Evolutionary conservation across 1,284 basidiomycete species (phyloP).

Genomic region (Leccinum subfulvum): DNA sequence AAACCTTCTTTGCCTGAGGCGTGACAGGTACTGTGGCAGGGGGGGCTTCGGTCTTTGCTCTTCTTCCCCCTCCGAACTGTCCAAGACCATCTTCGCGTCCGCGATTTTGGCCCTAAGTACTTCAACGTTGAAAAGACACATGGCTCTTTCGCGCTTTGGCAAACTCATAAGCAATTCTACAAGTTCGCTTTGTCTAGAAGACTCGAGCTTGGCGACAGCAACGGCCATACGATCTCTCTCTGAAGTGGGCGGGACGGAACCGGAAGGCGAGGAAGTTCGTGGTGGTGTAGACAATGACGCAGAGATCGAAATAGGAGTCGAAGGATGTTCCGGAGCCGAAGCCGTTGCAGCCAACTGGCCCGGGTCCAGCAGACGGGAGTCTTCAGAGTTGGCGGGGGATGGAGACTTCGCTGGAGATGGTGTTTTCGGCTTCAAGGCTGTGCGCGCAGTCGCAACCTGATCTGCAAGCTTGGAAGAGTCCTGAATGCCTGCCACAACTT

Average conservation of each 20-base stretch:
- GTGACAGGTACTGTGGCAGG: slow-evolving; percentile 44
- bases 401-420: slow-evolving; percentile 46
- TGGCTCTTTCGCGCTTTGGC: slow-evolving; percentile 82
- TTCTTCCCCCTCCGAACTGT: slow-evolving; percentile 62
- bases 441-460: slow-evolving; percentile 54
- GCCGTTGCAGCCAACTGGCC: slow-evolving; percentile 67
- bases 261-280: slow-evolving; percentile 76
- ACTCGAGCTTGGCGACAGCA: slow-evolving; percentile 65
- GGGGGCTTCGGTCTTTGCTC: slow-evolving; percentile 32
- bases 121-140: slow-evolving; percentile 87
- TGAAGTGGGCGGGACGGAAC: slow-evolving; percentile 66
- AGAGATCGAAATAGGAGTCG: slow-evolving; percentile 74
- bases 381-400: slow-evolving; percentile 55
- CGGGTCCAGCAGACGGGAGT: slow-evolving; percentile 61
- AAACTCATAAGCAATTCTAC: slow-evolving; percentile 81
- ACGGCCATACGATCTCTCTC: slow-evolving; percentile 75
- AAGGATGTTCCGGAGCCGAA: slow-evolving; percentile 79
- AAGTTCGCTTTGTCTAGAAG: slow-evolving; percentile 53
- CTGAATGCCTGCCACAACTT: slow-evolving; percentile 74
- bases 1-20: slow-evolving; percentile 59
- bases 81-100: slow-evolving; percentile 80
- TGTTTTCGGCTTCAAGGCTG: slow-evolving; percentile 40
- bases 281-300: slow-evolving; percentile 73
- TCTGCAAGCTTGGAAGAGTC: slow-evolving; percentile 62
- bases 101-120: slow-evolving; percentile 75